A percentile compares a stretch with the other conserved stretches of the same genome.
Evolutionary conservation across 352 stramenopile species (phyloP).

Genomic region (Bremia lactucae): DNA sequence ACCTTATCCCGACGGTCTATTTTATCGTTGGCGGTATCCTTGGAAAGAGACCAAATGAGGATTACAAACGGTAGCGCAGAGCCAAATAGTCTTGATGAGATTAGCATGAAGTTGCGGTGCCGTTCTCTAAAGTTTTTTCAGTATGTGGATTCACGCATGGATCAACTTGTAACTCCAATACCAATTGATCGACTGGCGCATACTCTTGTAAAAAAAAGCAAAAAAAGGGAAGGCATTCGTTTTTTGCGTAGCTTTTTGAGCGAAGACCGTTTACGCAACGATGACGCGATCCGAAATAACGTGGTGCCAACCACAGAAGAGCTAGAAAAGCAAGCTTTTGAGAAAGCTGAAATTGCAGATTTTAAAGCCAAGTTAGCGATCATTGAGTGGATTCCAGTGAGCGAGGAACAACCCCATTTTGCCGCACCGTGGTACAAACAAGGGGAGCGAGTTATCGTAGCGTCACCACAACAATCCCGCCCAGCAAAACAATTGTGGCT

Average conservation of each 20-base stretch:
- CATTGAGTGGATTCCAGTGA: constrained; percentile 52
- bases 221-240: constrained; percentile 43
- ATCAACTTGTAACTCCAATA: constrained; percentile 28
- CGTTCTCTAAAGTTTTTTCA: constrained; percentile 47
- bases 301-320: constrained; percentile 9
- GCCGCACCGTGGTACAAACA: constrained; percentile 30
- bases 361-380: constrained; percentile 47
- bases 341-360: constrained; percentile 44
- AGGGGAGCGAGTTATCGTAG: constrained; percentile 29
- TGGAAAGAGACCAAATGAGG: constrained; percentile 41
- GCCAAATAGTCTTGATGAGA: constrained; percentile 8
- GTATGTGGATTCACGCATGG: constrained; percentile 54
- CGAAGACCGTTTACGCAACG: constrained; percentile 18
- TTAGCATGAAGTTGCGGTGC: constrained; percentile 16
- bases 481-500: constrained; percentile 39
- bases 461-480: constrained; percentile 27
- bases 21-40: constrained; percentile 43
- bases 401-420: constrained; percentile 22
- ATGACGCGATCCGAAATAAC: constrained; percentile 1
- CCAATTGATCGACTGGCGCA: constrained; percentile 13
- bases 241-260: constrained; percentile 40
- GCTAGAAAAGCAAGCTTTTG: constrained; percentile 24
- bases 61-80: constrained; percentile 12
- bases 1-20: constrained; percentile 51
- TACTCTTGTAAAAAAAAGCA: constrained; percentile 24